These are phyloP conservation scores for Haplosporangium sp. DNA, from an alignment of 371 early-diverging fungal species.

Conservation along the genomic window DNA sequence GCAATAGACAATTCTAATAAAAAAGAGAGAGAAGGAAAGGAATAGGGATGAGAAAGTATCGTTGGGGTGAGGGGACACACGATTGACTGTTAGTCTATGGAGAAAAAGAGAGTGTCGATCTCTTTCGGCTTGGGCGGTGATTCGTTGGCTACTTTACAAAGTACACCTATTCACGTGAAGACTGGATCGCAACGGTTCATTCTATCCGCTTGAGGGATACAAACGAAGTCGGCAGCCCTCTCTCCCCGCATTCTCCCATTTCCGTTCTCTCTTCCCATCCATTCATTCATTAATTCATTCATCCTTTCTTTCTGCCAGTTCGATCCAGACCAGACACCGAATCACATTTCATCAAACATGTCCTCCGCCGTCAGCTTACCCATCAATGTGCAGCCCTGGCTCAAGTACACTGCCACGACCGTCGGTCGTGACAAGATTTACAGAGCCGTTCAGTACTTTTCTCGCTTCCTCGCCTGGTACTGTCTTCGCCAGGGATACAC, in stretches of 20 bases:
- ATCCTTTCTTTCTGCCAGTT: neutral
- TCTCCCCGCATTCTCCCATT: neutral
- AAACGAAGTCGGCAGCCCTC: neutral
- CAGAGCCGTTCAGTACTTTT: slow-evolving; percentile 80
- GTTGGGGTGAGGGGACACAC: neutral
- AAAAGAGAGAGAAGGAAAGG: too few species aligned
- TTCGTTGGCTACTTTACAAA: slow-evolving; percentile 1
- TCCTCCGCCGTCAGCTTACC: slow-evolving; percentile 54
- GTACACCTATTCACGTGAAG: slow-evolving; percentile 30
- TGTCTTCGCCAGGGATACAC: slow-evolving; percentile 59
- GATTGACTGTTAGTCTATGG: neutral
- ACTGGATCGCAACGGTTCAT: neutral
- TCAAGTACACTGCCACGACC: slow-evolving; percentile 63
- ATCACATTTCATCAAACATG: slow-evolving; percentile 12
- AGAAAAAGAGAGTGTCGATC: neutral
- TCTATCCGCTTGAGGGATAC: neutral
- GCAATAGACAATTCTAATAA: too few species aligned
- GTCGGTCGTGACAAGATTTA: slow-evolving; percentile 84
- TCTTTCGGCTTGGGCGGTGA: slow-evolving; percentile 25
- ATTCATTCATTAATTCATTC: neutral
- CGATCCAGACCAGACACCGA: slow-evolving; percentile 16
- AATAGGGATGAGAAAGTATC: too few species aligned
- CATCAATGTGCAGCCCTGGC: slow-evolving; percentile 49
- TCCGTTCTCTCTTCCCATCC: neutral
- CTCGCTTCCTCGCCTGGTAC: slow-evolving; percentile 73